Percentiles rank a stretch among this genome's conserved stretches.
These are phyloP conservation scores for Monilinia aucupariae DNA, from an alignment of 2,329 filamentous ascomycete genomes.

Conservation along the genomic window DNA sequence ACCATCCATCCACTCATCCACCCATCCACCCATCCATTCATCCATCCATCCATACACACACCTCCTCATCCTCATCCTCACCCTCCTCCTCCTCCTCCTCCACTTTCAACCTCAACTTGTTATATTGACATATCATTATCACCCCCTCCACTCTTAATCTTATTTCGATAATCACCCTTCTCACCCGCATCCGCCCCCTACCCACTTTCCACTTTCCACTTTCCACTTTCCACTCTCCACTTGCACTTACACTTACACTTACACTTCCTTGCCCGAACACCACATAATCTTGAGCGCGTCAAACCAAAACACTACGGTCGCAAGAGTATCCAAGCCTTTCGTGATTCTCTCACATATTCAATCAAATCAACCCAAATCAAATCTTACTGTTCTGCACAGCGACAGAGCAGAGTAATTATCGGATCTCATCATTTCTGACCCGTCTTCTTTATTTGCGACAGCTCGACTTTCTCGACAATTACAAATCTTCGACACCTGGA, in stretches of 20 bases:
- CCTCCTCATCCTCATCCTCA: too few species aligned
- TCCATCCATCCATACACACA: too few species aligned
- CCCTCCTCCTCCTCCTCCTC: not conserved
- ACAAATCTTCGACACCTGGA: conserved; percentile 15
- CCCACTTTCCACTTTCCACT: not conserved
- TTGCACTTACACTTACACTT: too few species aligned
- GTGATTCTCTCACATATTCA: conserved; percentile 1
- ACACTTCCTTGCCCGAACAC: conserved; percentile 12
- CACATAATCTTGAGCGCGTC: conserved; percentile 15
- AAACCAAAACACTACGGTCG: conserved; percentile 15
- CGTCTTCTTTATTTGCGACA: conserved; percentile 16
- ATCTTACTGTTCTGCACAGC: conserved; percentile 1
- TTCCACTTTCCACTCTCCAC: not conserved
- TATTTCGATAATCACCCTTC: conserved; percentile 19
- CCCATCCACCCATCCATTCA: not conserved
- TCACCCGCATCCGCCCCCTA: conserved; percentile 15
- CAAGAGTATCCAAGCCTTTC: conserved; percentile 14
- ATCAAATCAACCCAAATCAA: too few species aligned
- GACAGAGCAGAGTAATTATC: not conserved
- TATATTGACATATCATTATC: not conserved
- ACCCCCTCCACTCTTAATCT: conserved; percentile 13
- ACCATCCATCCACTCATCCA: not conserved
- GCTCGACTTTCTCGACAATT: conserved; percentile 16
- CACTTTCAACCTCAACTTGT: not conserved
- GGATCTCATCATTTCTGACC: not conserved